Evolutionary conservation across 169 alveolate species (phyloP), one percentile per base, ranked within the genome.

Genomic region (Cryptosporidium baileyi): DNA sequence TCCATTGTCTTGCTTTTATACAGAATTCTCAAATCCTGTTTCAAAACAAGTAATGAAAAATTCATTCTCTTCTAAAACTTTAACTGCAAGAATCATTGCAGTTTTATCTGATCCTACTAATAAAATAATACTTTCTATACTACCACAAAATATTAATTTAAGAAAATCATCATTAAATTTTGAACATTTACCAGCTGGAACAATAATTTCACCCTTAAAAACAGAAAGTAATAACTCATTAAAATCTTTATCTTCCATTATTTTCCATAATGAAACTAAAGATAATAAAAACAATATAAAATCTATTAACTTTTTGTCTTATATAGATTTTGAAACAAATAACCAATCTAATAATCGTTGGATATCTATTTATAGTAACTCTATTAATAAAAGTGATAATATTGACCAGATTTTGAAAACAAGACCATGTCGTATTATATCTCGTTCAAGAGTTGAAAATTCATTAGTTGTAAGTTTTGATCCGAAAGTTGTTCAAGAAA

Each of bases 1-100:
- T n/a, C 85, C 85, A 32, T 40, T 74, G 22, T 26, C 45, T 15
- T 65, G 81, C 32, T 44, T 65, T 24, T 45, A 65, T 11, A 26
- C 15, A 15, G 49, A 41, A 26, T 47, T n/a, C 59, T n/a, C 5
- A 9, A 22, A 17, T 24, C 22, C 22, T 4, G 1, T 57, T 7
- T 38, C 67, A 8, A 19, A 59, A 38, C 41, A 24, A 30, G 13
- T 24, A 22, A 4, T 19, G 7, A 30, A 6, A 57, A 57, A 38
- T 19, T 4, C 32, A 24, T 7, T 22, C 11, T 47, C 1, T n/a
- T 65, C 81, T 11, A 63, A 17, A 15, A 34, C 47, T 34, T 6
- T 74, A 0, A 74, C 57, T 36, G 85, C 85, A 7, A 52, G 85
- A 38, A 41, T 74, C 28, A 74, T 74, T 8, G 85, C 85, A 19